Base-by-base conservation (phyloP, 352 stramenopile genomes). In the Pythium angustatum region DNA sequence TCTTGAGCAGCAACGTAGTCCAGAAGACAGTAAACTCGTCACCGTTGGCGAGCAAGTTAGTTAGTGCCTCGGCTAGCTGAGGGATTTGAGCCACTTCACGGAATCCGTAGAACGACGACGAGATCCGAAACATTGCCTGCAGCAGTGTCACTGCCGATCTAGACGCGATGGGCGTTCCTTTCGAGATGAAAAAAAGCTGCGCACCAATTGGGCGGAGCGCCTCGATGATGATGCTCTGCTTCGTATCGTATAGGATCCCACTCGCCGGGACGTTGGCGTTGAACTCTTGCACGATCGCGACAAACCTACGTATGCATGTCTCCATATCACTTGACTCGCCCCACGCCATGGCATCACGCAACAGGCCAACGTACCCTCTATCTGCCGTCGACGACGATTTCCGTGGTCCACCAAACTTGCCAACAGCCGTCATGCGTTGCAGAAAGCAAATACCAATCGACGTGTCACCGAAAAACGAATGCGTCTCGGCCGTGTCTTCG, bases 11-110 rank as follows among this genome's bases (percentile, higher is more conserved):
- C 22, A 94, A 41, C 10, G 82, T 91, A 31, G 82, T 87, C 88
- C 88, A 97, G 57, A 96, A 96, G 10, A 96, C 81, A 14, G 85
- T 81, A 58, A 96, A 91, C 51, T 95, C 87, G 28, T 94, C 82
- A n/a, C 86, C 86, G 54, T 86, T 83, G 27, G 77, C 64, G 21
- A 97, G 62, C 27, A 94, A 63, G 27, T 93, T 90, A 0, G 81
- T 84, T 24, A 97, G 74, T 15, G 86, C 83, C 30, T 96, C 83
- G 1, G 87, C 77, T 15, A 97, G 78, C 44, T 94, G 83, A 3
- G 71, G 75, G 48, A 83, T 78, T 60, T 94, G 79, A 3, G 85
- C 78, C 49, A 97, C 78, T 59, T 94, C 85, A 17, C 82, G 87
- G 43, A 95, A 96, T 2, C 88, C 88, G 60, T 95, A 89, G 34